A percentile compares a stretch with the other conserved stretches of the same genome.
Conservation (phyloP, 257 asterid genomes). For the Handroanthus guayacan region DNA sequence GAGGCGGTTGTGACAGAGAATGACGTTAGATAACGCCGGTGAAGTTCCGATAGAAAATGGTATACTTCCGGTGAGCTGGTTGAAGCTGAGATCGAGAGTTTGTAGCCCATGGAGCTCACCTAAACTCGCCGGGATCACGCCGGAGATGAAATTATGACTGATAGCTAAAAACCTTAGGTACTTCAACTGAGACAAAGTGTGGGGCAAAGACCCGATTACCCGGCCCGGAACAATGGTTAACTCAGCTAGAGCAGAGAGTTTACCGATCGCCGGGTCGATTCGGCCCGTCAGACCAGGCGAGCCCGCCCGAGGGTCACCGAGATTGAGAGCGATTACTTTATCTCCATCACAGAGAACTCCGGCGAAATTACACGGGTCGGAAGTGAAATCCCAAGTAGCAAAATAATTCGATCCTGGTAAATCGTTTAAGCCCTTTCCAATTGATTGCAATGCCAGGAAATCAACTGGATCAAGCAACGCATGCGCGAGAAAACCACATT, state of each 20-base stretch:
- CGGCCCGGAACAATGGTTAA: slow-evolving; percentile 87
- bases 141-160: slow-evolving; percentile 82
- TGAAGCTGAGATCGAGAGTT: slow-evolving; percentile 86
- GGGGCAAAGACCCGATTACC: slow-evolving; percentile 75
- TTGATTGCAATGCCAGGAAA: slow-evolving; percentile 85
- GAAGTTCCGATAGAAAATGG: slow-evolving; percentile 66
- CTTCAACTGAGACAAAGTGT: slow-evolving; percentile 58
- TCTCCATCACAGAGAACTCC: slow-evolving; percentile 80
- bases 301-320: slow-evolving; percentile 93
- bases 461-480: slow-evolving; percentile 80
- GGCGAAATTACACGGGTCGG: slow-evolving; percentile 84
- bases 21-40: slow-evolving; percentile 71
- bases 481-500: slow-evolving; percentile 27
- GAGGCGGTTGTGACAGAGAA: slow-evolving; percentile 72
- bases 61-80: slow-evolving; percentile 68
- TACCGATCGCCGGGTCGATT: slow-evolving; percentile 81
- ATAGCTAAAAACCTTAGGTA: slow-evolving; percentile 71
- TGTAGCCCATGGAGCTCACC: slow-evolving; percentile 62
- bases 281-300: slow-evolving; percentile 86
- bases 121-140: slow-evolving; percentile 67
- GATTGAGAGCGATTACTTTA: slow-evolving; percentile 75
- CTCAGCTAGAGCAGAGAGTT: slow-evolving; percentile 72
- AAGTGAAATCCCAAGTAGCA: slow-evolving; percentile 90
- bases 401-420: slow-evolving; percentile 82
- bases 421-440: slow-evolving; percentile 68